phyloP scores from a whole-genome alignment of 495 filamentous ascomycete genomes.

The Immersiella caudata region DNA sequence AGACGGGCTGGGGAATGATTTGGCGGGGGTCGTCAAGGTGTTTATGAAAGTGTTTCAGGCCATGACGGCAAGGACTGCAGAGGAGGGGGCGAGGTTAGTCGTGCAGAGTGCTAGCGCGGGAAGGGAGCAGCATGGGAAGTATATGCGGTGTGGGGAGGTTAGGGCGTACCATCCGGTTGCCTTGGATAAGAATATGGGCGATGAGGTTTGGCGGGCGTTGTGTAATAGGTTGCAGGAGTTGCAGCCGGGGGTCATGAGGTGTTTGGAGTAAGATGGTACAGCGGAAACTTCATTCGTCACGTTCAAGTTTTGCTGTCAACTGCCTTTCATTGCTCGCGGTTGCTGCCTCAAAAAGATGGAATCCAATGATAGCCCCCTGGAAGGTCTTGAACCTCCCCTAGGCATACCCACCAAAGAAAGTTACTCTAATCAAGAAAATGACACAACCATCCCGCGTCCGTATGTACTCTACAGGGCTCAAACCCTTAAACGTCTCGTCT shows the following conservation, averaged over 20 bases:
- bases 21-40: slow-evolving; percentile 3
- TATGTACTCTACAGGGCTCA: no score
- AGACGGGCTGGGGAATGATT: slow-evolving; percentile 15
- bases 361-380: no score
- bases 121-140: slow-evolving; percentile 26
- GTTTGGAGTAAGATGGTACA: not conserved
- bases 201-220: slow-evolving; percentile 21
- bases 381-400: no score
- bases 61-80: slow-evolving; percentile 38
- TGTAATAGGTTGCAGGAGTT: slow-evolving; percentile 16
- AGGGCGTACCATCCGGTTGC: slow-evolving; percentile 13
- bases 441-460: no score
- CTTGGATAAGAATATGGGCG: slow-evolving; percentile 5
- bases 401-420: no score
- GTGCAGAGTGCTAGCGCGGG: slow-evolving; percentile 25
- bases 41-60: slow-evolving; percentile 45
- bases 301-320: no score
- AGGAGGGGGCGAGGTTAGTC: slow-evolving; percentile 28
- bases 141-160: slow-evolving; percentile 20
- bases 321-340: no score
- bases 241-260: not conserved
- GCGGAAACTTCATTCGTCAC: no score
- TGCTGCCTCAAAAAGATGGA: no score
- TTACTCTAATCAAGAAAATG: no score
- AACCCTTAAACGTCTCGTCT: no score